phyloP scores from a whole-genome alignment of 257 asterid species.

The Misopates orontium region DNA sequence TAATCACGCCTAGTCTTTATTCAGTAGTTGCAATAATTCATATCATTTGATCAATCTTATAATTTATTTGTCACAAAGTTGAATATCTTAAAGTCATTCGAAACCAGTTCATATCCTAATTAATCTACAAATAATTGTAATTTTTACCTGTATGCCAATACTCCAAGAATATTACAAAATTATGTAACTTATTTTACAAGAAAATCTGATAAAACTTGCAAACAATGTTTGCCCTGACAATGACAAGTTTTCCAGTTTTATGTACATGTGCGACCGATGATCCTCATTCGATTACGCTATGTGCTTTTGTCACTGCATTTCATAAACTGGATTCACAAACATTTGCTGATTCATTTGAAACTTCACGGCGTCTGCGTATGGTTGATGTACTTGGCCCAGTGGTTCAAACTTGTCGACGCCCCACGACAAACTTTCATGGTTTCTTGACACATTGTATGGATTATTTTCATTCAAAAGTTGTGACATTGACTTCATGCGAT shows the following conservation, averaged over 20 bases:
- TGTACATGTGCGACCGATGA: neutral
- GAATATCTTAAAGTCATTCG: too few species aligned
- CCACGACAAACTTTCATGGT: constrained; percentile 20
- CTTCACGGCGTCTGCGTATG: constrained; percentile 30
- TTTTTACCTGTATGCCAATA: too few species aligned
- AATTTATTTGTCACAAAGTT: too few species aligned
- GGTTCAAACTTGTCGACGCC: constrained; percentile 25
- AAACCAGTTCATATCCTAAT: too few species aligned
- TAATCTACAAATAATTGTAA: too few species aligned
- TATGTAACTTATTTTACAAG: too few species aligned
- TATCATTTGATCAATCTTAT: neutral
- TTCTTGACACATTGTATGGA: constrained; percentile 35
- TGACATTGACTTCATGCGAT: constrained; percentile 54
- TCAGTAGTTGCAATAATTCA: neutral
- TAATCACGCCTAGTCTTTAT: neutral
- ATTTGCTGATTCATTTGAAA: constrained; percentile 38
- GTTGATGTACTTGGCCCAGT: constrained; percentile 38
- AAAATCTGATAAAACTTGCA: too few species aligned
- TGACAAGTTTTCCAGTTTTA: too few species aligned
- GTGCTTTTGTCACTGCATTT: constrained; percentile 37
- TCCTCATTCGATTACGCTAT: too few species aligned
- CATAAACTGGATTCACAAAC: constrained; percentile 46
- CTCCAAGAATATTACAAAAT: too few species aligned
- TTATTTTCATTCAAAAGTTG: constrained; percentile 54
- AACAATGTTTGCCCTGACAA: too few species aligned